Conservation (phyloP, 805 yeast genomes). For the Cyberlindnera xylosilytica region DNA sequence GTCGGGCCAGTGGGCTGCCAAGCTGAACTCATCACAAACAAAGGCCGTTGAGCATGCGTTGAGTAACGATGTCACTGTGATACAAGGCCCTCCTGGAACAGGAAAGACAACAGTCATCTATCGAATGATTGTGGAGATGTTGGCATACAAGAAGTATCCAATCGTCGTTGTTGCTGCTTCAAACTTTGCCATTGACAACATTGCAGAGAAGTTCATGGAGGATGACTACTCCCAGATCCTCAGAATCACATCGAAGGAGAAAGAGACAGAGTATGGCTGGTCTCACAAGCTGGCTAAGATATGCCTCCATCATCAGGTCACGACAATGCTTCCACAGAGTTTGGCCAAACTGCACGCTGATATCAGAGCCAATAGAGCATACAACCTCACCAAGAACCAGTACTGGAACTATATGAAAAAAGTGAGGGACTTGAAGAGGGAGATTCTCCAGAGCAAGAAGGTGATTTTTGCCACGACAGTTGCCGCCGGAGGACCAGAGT, state of each 20-base stretch:
- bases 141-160: constrained; percentile 53
- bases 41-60: constrained; percentile 34
- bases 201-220: constrained; percentile 61
- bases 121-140: constrained; percentile 54
- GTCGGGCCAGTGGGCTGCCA: constrained; percentile 43
- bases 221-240: constrained; percentile 46
- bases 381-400: not conserved
- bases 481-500: constrained; percentile 62
- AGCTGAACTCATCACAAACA: constrained; percentile 55
- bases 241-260: constrained; percentile 55
- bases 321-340: constrained; percentile 43
- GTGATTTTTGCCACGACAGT: constrained; percentile 71
- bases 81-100: constrained; percentile 36
- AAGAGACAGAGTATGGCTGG: constrained; percentile 55
- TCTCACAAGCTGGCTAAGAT: constrained; percentile 54
- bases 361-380: not conserved
- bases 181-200: constrained; percentile 70
- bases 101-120: constrained; percentile 33
- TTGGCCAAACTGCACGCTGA: constrained; percentile 18
- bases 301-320: constrained; percentile 60
- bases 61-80: constrained; percentile 39
- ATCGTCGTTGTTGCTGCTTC: constrained; percentile 72
- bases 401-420: not conserved
- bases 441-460: constrained; percentile 56
- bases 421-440: constrained; percentile 35